phyloP scores from a whole-genome alignment of 1,284 basidiomycete species.

The Boletus semigastroideus region DNA sequence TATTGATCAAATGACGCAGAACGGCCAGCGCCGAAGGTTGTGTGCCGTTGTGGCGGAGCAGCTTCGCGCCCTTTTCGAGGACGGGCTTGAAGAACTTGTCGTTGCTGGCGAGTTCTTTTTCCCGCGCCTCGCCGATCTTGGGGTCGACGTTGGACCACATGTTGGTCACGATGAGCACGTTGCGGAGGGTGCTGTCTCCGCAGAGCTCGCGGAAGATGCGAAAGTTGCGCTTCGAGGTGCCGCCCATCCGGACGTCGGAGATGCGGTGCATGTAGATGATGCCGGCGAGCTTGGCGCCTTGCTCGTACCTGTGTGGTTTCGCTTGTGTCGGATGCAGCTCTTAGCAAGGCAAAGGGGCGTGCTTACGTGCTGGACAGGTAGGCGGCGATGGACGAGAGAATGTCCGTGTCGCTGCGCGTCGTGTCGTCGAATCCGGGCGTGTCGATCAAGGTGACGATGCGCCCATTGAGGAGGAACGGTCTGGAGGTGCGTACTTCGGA shows the following conservation, averaged over 20 bases:
- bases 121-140: constrained; percentile 36
- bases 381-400: constrained; percentile 37
- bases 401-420: constrained; percentile 37
- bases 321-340: background rate
- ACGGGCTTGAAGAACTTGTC: constrained; percentile 44
- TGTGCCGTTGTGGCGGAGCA: constrained; percentile 37
- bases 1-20: constrained; percentile 34
- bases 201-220: constrained; percentile 51
- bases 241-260: constrained; percentile 50
- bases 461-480: constrained; percentile 33
- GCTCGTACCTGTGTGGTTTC: constrained; percentile 36
- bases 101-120: constrained; percentile 36
- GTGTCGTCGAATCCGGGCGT: constrained; percentile 46
- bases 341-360: background rate
- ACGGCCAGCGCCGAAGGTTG: constrained; percentile 30
- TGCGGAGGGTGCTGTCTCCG: constrained; percentile 46
- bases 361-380: constrained; percentile 37
- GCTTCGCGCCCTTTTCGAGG: constrained; percentile 42
- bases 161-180: constrained; percentile 50
- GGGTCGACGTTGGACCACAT: constrained; percentile 48
- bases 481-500: constrained; percentile 33
- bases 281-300: constrained; percentile 44
- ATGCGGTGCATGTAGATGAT: constrained; percentile 59
- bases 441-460: constrained; percentile 36
- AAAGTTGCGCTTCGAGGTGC: constrained; percentile 51